Conservation (phyloP, 2,329 filamentous ascomycete species). For the Blastomyces emzantsi region DNA sequence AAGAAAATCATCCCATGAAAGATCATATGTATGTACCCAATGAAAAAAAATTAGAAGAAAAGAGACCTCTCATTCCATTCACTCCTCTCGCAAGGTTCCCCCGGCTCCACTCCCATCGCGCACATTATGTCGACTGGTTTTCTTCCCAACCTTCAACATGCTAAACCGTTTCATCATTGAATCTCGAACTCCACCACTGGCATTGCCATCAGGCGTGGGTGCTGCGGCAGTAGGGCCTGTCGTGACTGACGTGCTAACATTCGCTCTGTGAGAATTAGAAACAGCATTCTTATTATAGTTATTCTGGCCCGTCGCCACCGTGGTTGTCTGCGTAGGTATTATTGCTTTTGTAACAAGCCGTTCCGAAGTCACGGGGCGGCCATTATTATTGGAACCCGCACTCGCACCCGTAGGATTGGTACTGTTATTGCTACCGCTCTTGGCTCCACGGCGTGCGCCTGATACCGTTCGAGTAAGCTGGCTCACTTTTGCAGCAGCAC, state of each 20-base stretch:
- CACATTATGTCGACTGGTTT: constrained; percentile 50
- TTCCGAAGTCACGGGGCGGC: constrained; percentile 2
- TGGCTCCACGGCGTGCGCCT: not conserved
- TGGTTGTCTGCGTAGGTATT: not conserved
- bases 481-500: constrained; percentile 3
- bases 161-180: constrained; percentile 72
- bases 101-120: constrained; percentile 20
- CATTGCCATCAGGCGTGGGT: not conserved
- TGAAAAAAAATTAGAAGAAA: constrained; percentile 1
- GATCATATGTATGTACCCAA: not conserved
- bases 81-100: constrained; percentile 31
- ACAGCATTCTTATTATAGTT: constrained; percentile 1
- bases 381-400: not conserved
- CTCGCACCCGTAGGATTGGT: not conserved
- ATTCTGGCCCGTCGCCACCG: not conserved
- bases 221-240: not conserved
- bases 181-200: constrained; percentile 37
- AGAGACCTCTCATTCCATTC: constrained; percentile 8
- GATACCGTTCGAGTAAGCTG: constrained; percentile 3
- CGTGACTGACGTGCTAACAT: not conserved
- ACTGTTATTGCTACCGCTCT: not conserved
- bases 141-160: constrained; percentile 65
- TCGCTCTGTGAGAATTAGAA: not conserved
- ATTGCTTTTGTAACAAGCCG: not conserved
- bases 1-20: not conserved